Conservation (phyloP, 1,284 basidiomycete species). For the Filobasidium uniguttulatum region DNA sequence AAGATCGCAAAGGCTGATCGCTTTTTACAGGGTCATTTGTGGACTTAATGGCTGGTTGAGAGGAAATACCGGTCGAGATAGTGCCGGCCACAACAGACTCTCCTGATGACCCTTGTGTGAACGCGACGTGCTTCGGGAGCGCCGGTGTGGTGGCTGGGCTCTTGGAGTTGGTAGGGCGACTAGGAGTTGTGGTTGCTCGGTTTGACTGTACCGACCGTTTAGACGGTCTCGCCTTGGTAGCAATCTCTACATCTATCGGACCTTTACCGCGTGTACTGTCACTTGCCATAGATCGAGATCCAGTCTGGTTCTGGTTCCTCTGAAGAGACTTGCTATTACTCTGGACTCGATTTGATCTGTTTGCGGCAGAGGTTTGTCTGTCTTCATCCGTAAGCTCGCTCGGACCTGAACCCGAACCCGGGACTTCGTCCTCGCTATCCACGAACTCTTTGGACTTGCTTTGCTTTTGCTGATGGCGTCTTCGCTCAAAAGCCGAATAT, state of each 20-base stretch:
- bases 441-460: no score
- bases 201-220: neutral
- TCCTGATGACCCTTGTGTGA: neutral
- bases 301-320: neutral
- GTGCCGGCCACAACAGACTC: neutral
- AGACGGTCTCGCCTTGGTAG: neutral
- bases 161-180: neutral
- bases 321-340: no score
- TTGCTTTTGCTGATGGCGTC: no score
- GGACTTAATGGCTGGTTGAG: neutral
- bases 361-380: no score
- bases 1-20: neutral
- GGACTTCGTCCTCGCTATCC: neutral
- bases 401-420: no score
- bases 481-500: no score
- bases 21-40: neutral
- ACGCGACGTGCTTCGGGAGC: neutral
- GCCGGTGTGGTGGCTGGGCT: neutral
- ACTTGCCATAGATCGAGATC: neutral
- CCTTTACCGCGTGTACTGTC: neutral
- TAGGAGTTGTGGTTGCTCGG: neutral
- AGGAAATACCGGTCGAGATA: neutral
- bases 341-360: no score
- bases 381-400: no score
- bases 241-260: neutral